Conservation (phyloP, 495 filamentous ascomycete species). For the Podospora pseudoanserina region DNA sequence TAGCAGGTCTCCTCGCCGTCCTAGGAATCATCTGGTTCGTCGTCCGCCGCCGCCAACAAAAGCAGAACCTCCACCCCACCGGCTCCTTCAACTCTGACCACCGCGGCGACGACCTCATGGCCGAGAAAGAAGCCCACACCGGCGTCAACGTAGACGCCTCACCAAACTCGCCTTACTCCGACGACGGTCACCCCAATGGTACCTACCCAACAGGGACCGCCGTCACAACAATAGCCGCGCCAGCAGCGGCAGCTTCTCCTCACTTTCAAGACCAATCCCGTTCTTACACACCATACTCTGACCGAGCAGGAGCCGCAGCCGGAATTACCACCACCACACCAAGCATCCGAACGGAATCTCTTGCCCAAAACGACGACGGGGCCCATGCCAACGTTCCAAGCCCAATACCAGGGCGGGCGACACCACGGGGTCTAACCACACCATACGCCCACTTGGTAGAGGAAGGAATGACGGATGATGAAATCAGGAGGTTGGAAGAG, state of each 20-base stretch:
- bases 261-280: constrained; percentile 16
- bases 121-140: constrained; percentile 39
- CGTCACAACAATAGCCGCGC: constrained; percentile 6
- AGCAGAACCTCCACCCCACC: constrained; percentile 12
- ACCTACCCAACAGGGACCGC: constrained; percentile 1
- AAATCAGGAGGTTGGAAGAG: constrained; percentile 46
- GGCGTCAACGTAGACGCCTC: constrained; percentile 26
- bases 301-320: constrained; percentile 22
- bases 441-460: constrained; percentile 47
- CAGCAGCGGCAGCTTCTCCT: background rate
- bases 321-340: constrained; percentile 8
- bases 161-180: constrained; percentile 39
- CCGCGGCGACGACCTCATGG: constrained; percentile 36
- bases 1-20: constrained; percentile 36
- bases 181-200: constrained; percentile 29
- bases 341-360: constrained; percentile 15
- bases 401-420: constrained; percentile 22
- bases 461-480: constrained; percentile 49
- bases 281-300: constrained; percentile 39
- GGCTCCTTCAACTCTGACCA: constrained; percentile 23
- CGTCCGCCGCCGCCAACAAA: constrained; percentile 30
- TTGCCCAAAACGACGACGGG: constrained; percentile 10
- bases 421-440: constrained; percentile 26
- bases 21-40: constrained; percentile 34
- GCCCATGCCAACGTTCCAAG: constrained; percentile 17